phyloP scores from a whole-genome alignment of 805 yeast genomes.

The Nakazawaea siamensis region DNA sequence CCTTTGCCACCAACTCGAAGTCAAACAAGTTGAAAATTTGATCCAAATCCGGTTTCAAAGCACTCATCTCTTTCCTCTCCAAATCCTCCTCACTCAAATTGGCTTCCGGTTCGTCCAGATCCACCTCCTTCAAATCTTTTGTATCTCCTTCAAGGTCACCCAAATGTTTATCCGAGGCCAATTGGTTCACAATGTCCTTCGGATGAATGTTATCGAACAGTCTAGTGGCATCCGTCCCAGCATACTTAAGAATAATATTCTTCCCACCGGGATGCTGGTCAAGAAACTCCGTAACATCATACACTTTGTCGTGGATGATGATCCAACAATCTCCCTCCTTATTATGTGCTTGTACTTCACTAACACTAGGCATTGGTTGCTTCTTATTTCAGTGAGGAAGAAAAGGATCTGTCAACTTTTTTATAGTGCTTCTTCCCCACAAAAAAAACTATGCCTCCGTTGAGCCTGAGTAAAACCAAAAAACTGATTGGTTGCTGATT shows the following conservation, averaged over 20 bases:
- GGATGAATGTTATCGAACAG: constrained; percentile 14
- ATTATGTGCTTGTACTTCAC: constrained; percentile 45
- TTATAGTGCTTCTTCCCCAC: no score
- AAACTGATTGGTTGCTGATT: not conserved
- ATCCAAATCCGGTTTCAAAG: constrained; percentile 54
- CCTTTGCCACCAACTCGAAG: constrained; percentile 80
- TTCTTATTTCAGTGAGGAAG: no score
- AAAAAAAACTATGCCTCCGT: no score
- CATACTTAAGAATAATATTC: constrained; percentile 31
- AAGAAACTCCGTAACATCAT: constrained; percentile 61
- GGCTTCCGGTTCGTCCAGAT: constrained; percentile 28
- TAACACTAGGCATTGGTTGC: constrained; percentile 23
- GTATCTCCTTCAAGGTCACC: constrained; percentile 4
- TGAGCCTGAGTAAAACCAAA: not conserved
- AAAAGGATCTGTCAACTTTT: no score
- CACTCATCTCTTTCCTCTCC: constrained; percentile 34
- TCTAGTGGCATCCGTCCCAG: constrained; percentile 42
- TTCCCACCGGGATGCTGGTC: constrained; percentile 47
- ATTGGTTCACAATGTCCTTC: constrained; percentile 11
- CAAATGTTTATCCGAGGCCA: constrained; percentile 9
- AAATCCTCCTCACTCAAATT: constrained; percentile 17
- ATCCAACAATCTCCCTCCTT: constrained; percentile 72
- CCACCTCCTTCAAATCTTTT: constrained; percentile 7
- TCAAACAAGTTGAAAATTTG: constrained; percentile 74
- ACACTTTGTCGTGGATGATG: constrained; percentile 68